Percentiles rank a stretch among this genome's conserved stretches.
Evolutionary conservation across 2,329 filamentous ascomycete genomes (phyloP).

Genomic region (Pseudogymnoascus sp.): DNA sequence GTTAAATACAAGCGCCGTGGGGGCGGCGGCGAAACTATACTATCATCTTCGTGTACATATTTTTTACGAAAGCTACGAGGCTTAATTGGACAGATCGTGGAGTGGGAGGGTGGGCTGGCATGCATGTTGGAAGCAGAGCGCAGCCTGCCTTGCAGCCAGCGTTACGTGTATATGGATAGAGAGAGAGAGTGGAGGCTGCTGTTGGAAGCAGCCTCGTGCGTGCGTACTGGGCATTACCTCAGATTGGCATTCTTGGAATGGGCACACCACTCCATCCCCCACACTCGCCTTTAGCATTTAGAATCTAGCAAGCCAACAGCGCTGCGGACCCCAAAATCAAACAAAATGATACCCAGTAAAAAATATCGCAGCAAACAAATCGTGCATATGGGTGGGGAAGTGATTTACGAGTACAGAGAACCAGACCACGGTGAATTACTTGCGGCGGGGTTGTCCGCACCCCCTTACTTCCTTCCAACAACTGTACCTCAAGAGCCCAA

Average conservation of each 20-base stretch:
- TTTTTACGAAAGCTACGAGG: not conserved
- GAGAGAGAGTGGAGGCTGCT: not conserved
- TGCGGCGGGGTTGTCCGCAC: not conserved
- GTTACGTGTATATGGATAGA: not conserved
- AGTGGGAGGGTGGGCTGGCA: not conserved
- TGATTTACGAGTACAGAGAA: not conserved
- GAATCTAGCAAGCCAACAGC: not conserved
- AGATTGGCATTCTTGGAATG: slow-evolving; percentile 5
- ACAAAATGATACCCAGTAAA: not conserved
- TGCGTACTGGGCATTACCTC: slow-evolving; percentile 2
- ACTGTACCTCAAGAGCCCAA: not conserved
- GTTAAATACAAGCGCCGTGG: slow-evolving; percentile 3
- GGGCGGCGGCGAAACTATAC: not conserved
- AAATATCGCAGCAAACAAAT: not conserved
- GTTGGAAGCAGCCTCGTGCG: not conserved
- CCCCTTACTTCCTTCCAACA: not conserved
- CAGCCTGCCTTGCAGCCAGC: not conserved
- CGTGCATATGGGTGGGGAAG: not conserved
- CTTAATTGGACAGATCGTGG: not conserved
- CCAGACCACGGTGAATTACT: not conserved
- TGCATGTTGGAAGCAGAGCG: not conserved
- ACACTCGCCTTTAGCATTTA: slow-evolving; percentile 10
- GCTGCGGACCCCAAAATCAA: not conserved
- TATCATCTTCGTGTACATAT: not conserved
- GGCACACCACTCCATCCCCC: slow-evolving; percentile 1